Conservation (phyloP, 2,329 filamentous ascomycete species). For the Talaromyces sp. region DNA sequence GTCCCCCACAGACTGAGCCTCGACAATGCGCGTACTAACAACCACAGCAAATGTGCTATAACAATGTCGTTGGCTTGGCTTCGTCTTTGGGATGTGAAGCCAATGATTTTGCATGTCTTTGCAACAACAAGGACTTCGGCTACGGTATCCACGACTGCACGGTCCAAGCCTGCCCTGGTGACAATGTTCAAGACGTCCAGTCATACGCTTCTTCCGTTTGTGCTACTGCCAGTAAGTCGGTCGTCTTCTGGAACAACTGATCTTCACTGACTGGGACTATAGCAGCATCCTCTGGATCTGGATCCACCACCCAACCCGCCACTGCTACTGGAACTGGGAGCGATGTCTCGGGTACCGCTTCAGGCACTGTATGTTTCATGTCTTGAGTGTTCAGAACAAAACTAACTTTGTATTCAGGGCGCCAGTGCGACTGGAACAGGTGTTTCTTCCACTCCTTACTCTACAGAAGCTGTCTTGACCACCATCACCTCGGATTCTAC, state of each 20-base stretch:
- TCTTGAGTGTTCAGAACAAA: not conserved
- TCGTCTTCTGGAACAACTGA: not conserved
- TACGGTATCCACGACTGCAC: constrained; percentile 49
- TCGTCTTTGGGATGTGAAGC: constrained; percentile 37
- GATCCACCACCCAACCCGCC: constrained; percentile 6
- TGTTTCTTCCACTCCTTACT: constrained; percentile 21
- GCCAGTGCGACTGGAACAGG: constrained; percentile 21
- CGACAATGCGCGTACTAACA: not conserved
- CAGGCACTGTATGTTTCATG: constrained; percentile 6
- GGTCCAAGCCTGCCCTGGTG: constrained; percentile 40
- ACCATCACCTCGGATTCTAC: constrained; percentile 19
- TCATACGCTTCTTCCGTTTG: constrained; percentile 36
- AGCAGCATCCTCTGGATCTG: constrained; percentile 17
- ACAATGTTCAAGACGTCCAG: constrained; percentile 33
- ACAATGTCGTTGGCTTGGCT: constrained; percentile 43
- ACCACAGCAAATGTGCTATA: constrained; percentile 42
- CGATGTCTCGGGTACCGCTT: not conserved
- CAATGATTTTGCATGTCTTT: constrained; percentile 40
- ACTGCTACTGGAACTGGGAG: not conserved
- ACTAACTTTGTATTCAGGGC: constrained; percentile 14
- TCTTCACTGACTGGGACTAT: not conserved
- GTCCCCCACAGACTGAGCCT: not conserved
- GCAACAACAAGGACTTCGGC: constrained; percentile 39
- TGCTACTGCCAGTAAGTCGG: constrained; percentile 25
- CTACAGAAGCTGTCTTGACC: constrained; percentile 10